A percentile compares a stretch with the other conserved stretches of the same genome.
Conservation (phyloP, 148 eudicot genomes). For the Spergularia marina region DNA sequence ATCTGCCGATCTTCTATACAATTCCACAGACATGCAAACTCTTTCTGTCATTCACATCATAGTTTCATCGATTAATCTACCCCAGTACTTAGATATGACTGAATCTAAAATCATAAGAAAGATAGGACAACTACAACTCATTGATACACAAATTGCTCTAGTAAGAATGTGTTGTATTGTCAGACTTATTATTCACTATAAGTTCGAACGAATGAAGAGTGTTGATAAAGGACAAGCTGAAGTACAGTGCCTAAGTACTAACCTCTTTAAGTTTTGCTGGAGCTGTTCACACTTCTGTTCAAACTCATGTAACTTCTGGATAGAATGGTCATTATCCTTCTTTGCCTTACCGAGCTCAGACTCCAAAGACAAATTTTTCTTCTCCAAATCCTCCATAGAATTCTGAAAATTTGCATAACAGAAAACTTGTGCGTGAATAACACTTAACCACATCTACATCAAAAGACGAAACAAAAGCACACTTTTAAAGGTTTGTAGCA, state of each 20-base stretch:
- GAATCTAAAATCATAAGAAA: background rate
- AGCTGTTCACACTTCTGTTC: slow-evolving; percentile 67
- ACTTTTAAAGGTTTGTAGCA: background rate
- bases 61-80: too few relatives aligned
- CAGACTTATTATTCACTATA: too few relatives aligned
- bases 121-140: background rate
- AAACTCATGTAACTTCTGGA: slow-evolving; percentile 63
- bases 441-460: background rate
- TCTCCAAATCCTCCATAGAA: slow-evolving; percentile 58
- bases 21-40: too few relatives aligned
- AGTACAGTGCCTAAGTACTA: background rate
- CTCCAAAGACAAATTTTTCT: slow-evolving; percentile 62
- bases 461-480: background rate
- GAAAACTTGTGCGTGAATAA: background rate
- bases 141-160: too few relatives aligned
- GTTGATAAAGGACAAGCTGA: background rate
- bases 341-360: slow-evolving; percentile 59
- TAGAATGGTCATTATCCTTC: slow-evolving; percentile 46
- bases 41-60: too few relatives aligned
- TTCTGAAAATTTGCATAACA: slow-evolving; percentile 41
- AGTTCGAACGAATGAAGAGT: too few relatives aligned
- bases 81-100: too few relatives aligned
- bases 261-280: slow-evolving; percentile 77
- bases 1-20: too few relatives aligned
- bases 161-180: too few relatives aligned